Base-by-base conservation (phyloP, 2,329 filamentous ascomycete genomes). In the Penicillium decumbens region DNA sequence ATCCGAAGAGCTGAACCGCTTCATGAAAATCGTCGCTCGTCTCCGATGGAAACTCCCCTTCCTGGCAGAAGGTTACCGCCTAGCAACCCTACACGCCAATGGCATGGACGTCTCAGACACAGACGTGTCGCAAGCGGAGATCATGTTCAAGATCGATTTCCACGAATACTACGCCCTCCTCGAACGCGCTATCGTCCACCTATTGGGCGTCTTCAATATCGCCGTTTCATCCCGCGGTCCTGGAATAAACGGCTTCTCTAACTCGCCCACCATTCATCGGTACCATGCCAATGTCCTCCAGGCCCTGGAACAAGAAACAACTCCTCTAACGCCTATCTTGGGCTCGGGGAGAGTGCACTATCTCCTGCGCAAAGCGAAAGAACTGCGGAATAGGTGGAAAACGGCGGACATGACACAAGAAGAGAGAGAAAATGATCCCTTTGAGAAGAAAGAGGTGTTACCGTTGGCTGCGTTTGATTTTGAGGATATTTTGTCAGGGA, bases 131-230 rank as follows among this genome's bases (percentile, higher is more conserved):
- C 56, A 67, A 12, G 79, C 79, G 0, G 81, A 85, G 65, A 76
- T 80, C 13, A 88, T 88, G 76, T 89, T 89, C 73, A 88, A 89
- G 65, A 77, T 89, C 6, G 86, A 89, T 62, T 89, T 89, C 55
- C 83, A 87, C 68, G 86, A 89, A 62, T 89, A 85, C 66, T 89
- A 89, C 70, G 81, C 82, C 44, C 77, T 87, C 30, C 78, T 89
- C 6, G 86, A 89, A 69, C 80, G 86, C 27, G 84, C 84, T 0
- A 74, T 89, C 6, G 83, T 87, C 1, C 79, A 84, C 41, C 71
- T 87, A 0, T 77, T 87, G n/a, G 77, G 76, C 0, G 78, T 87
- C 0, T 85, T 83, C 50, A 81, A 79, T 6, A 75, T 87, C 4
- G 63, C 65, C 0, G 72, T 88, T 0, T 67, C 73, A 0, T 66